phyloP scores from a whole-genome alignment of 768 basidiomycete species.

The Hypholoma sublateritium region DNA sequence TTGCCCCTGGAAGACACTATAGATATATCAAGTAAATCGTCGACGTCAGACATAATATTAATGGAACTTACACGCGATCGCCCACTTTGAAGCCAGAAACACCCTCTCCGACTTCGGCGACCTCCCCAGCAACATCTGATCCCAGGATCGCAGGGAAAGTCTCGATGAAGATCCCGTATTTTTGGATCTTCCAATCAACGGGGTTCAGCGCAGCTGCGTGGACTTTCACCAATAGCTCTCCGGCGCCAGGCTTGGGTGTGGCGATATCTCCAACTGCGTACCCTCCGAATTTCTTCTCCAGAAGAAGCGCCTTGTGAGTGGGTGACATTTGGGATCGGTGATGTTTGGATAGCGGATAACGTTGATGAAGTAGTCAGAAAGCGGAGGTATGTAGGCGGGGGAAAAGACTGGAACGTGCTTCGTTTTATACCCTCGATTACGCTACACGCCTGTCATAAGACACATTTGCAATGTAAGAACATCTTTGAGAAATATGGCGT shows the following conservation, averaged over 20 bases:
- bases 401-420: no score
- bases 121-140: conserved; percentile 49
- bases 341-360: no score
- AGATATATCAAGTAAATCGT: not conserved
- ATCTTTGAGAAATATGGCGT: no score
- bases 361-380: no score
- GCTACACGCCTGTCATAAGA: no score
- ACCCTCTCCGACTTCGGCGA: conserved; percentile 50
- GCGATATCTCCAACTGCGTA: conserved; percentile 18
- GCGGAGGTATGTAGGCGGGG: no score
- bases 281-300: conserved; percentile 17
- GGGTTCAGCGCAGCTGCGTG: conserved; percentile 45
- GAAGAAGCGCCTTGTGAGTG: conserved; percentile 29
- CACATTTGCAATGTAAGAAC: no score
- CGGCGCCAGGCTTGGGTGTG: conserved; percentile 30
- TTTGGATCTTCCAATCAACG: conserved; percentile 37
- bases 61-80: conserved; percentile 47
- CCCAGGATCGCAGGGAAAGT: conserved; percentile 45
- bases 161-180: conserved; percentile 28
- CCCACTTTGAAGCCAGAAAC: conserved; percentile 50
- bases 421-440: no score
- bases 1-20: conserved; percentile 41
- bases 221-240: conserved; percentile 43
- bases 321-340: conserved; percentile 17
- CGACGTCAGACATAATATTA: not conserved